Evolutionary conservation across 768 basidiomycete genomes (phyloP).

Genomic region (Boletus coccyginus): DNA sequence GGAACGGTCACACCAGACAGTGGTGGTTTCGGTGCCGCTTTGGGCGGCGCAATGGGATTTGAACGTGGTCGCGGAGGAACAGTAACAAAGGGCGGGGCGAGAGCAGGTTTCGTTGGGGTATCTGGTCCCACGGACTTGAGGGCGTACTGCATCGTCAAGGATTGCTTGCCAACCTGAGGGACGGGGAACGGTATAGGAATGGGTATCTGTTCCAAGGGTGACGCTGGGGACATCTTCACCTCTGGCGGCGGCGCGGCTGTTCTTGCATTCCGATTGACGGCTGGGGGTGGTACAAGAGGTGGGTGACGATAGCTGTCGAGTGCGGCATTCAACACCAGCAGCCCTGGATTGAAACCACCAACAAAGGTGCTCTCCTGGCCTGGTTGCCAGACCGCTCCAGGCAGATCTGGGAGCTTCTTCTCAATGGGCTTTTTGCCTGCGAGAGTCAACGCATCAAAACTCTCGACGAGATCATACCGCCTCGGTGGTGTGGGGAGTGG

Average conservation of each 20-base stretch:
- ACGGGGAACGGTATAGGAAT: conserved; percentile 33
- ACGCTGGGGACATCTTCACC: background rate
- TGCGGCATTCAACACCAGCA: conserved; percentile 2
- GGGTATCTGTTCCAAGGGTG: conserved; percentile 16
- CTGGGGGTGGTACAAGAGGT: background rate
- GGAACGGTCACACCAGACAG: conserved; percentile 1
- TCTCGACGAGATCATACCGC: conserved; percentile 29
- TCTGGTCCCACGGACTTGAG: conserved; percentile 15
- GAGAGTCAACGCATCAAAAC: conserved; percentile 35
- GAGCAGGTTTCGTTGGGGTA: conserved; percentile 15
- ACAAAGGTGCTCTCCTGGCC: conserved; percentile 34
- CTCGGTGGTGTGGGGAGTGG: conserved; percentile 12
- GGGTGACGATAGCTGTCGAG: conserved; percentile 11
- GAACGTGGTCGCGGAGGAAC: conserved; percentile 35
- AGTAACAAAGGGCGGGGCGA: conserved; percentile 15
- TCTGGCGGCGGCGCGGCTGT: background rate
- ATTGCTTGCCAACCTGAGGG: conserved; percentile 22
- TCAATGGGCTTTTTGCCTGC: conserved; percentile 15
- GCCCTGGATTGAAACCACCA: conserved; percentile 45
- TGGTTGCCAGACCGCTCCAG: background rate
- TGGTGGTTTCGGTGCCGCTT: background rate
- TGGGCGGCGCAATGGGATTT: conserved; percentile 21
- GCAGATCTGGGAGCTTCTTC: conserved; percentile 16
- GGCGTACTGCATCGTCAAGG: conserved; percentile 22
- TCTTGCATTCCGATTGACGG: conserved; percentile 6